Evolutionary conservation across 2,329 filamentous ascomycete genomes (phyloP).

Genomic region (Scleromitrula shiraiana): DNA sequence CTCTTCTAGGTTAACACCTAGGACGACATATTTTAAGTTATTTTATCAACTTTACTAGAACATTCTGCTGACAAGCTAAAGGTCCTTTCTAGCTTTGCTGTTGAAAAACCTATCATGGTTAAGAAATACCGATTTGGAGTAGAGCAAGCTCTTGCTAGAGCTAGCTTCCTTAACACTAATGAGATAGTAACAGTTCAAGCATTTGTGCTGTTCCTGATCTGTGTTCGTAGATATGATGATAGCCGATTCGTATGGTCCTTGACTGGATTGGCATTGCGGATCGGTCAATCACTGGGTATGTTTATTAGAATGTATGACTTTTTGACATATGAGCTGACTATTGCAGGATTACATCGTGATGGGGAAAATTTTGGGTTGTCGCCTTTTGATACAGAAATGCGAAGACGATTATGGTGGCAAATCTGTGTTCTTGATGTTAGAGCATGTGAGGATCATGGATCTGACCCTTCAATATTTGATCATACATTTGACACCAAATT

Average conservation of each 20-base stretch:
- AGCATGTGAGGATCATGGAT: conserved; percentile 55
- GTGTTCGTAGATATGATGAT: conserved; percentile 41
- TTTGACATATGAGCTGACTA: not conserved
- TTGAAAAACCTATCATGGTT: conserved; percentile 38
- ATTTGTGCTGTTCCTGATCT: conserved; percentile 46
- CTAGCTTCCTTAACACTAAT: conserved; percentile 45
- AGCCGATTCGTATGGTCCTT: conserved; percentile 45
- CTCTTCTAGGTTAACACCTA: not conserved
- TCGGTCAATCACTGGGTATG: conserved; percentile 43
- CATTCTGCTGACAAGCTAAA: conserved; percentile 13
- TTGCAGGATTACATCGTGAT: conserved; percentile 44
- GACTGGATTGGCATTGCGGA: conserved; percentile 48
- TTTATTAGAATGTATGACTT: not conserved
- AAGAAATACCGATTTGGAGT: conserved; percentile 43
- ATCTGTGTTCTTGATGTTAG: conserved; percentile 52
- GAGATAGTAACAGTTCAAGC: conserved; percentile 47
- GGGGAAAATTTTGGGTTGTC: conserved; percentile 44
- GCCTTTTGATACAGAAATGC: conserved; percentile 54
- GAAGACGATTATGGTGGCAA: conserved; percentile 53
- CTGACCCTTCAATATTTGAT: conserved; percentile 50
- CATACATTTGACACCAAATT: conserved; percentile 51
- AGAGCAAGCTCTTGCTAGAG: conserved; percentile 47
- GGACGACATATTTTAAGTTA: too few species aligned
- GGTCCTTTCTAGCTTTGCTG: conserved; percentile 31
- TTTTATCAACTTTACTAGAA: too few species aligned